Percentiles rank a stretch among this genome's conserved stretches.
These are phyloP conservation scores for Pestalotiopsis sp. DNA, from an alignment of 2,329 filamentous ascomycete species.

Conservation along the genomic window DNA sequence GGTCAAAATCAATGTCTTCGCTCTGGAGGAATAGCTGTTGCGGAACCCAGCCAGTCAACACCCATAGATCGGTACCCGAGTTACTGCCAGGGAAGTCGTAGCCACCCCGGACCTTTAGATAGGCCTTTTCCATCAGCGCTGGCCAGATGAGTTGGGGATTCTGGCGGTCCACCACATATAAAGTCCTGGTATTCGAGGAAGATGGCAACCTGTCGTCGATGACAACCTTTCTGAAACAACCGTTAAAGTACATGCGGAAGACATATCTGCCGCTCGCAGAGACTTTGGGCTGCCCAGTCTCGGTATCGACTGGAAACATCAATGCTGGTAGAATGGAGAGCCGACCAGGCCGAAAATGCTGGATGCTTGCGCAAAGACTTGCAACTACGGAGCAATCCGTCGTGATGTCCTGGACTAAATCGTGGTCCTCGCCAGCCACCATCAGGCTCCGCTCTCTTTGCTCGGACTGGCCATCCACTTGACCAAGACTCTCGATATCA, in stretches of 20 bases:
- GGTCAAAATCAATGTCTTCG: conserved; percentile 74
- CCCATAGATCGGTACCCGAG: conserved; percentile 91
- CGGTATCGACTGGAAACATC: conserved; percentile 72
- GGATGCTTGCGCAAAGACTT: conserved; percentile 81
- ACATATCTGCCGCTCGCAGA: conserved; percentile 88
- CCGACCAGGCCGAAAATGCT: conserved; percentile 67
- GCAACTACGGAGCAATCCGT: conserved; percentile 98
- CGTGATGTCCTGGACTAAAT: conserved; percentile 92
- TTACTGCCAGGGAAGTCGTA: conserved; percentile 99
- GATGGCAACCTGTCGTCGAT: conserved; percentile 87
- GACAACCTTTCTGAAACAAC: conserved; percentile 83
- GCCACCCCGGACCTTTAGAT: conserved; percentile 89
- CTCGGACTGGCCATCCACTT: neutral
- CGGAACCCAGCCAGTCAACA: conserved; percentile 93
- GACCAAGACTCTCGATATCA: conserved; percentile 51
- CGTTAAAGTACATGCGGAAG: conserved; percentile 93
- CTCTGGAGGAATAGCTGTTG: conserved; percentile 92
- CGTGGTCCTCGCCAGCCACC: conserved; percentile 55
- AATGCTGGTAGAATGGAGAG: conserved; percentile 68
- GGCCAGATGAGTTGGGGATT: conserved; percentile 87
- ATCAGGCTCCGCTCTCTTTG: conserved; percentile 22
- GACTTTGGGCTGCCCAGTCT: conserved; percentile 55
- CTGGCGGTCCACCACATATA: conserved; percentile 85
- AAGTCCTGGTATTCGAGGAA: conserved; percentile 70
- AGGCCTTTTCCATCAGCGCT: conserved; percentile 91